Evolutionary conservation across 768 basidiomycete species (phyloP), one percentile per base, ranked within the genome.

Genomic region (Lanmaoa rubissima): DNA sequence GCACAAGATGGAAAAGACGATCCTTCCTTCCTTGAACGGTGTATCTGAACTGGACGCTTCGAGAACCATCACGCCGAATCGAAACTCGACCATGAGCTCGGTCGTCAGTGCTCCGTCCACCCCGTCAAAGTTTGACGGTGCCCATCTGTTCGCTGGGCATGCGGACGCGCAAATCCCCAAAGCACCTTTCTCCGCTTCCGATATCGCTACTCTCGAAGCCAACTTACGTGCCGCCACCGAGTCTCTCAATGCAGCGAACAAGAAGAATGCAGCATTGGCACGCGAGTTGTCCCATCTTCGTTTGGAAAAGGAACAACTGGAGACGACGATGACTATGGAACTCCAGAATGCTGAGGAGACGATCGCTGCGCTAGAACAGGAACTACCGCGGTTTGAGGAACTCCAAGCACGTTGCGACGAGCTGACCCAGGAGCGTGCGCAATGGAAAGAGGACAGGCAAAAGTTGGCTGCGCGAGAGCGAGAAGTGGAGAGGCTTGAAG

Each of bases 81-180:
- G 78, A 34, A 82, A 72, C 55, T 79, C 82, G 3, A 73, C 79
- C 17, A 74, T 82, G 63, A 84, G 82, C 62, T 81, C 83, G 0
- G 71, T 73, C 21, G 73, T 76, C 28, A 79, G 78, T 44, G 59
- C 71, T 14, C 71, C 75, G 3, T 74, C 79, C 1, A 71, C 78
- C 13, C 74, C 82, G 6, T 74, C 79, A n/a, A 83, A 82, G 39
- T 94, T 94, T 67, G 90, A 91, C 52, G 90, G 90, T 13, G 84
- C 87, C 0, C 91, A 93, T 73, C 77, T 94, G 51, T 93, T 93
- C 61, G 90, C 93, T 0, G 92, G 92, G 0, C 88, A 93, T 61
- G 83, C 81, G 4, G 80, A 85, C 43, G 81, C 89, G 5, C 73
- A 88, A 17, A 74, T 88, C 0, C 74, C 75, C 32, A 70, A 77